These are phyloP conservation scores for Blastocystis sp. DNA, from an alignment of 352 stramenopile genomes.

Conservation along the genomic window DNA sequence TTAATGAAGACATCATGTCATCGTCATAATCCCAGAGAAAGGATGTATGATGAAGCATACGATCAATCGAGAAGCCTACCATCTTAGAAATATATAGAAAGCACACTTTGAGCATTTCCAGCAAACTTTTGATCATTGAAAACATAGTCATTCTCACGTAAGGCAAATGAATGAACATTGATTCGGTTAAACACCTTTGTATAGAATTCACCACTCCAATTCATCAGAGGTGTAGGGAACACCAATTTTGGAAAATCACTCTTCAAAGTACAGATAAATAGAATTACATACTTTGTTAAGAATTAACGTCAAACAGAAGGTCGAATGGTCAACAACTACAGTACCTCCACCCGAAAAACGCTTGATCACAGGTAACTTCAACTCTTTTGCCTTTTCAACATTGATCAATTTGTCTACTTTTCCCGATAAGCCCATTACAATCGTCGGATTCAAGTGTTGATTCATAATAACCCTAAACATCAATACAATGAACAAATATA, in stretches of 20 bases:
- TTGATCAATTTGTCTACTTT: conserved; percentile 66
- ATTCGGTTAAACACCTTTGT: conserved; percentile 64
- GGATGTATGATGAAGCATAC: conserved; percentile 91
- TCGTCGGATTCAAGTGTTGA: conserved; percentile 55
- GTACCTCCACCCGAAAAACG: conserved; percentile 91
- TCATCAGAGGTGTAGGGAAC: conserved; percentile 65
- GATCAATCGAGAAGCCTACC: conserved; percentile 65
- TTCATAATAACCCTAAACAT: conserved; percentile 36
- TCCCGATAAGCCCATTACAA: conserved; percentile 66
- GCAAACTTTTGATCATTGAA: conserved; percentile 85
- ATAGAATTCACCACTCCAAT: conserved; percentile 66
- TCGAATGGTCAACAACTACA: conserved; percentile 87
- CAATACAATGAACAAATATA: background rate
- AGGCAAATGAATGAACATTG: conserved; percentile 70
- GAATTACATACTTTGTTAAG: conserved; percentile 69
- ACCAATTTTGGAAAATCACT: conserved; percentile 65
- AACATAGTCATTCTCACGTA: conserved; percentile 90
- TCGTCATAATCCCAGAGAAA: conserved; percentile 90
- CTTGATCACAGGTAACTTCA: conserved; percentile 77
- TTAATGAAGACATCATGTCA: conserved; percentile 86
- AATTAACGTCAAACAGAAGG: conserved; percentile 83
- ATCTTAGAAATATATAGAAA: conserved; percentile 63
- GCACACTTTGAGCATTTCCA: conserved; percentile 82
- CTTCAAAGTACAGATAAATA: conserved; percentile 68
- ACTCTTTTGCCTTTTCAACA: conserved; percentile 56